Conservation (phyloP, 176 grass and related monocot genomes). For the Zoysia pacifica region DNA sequence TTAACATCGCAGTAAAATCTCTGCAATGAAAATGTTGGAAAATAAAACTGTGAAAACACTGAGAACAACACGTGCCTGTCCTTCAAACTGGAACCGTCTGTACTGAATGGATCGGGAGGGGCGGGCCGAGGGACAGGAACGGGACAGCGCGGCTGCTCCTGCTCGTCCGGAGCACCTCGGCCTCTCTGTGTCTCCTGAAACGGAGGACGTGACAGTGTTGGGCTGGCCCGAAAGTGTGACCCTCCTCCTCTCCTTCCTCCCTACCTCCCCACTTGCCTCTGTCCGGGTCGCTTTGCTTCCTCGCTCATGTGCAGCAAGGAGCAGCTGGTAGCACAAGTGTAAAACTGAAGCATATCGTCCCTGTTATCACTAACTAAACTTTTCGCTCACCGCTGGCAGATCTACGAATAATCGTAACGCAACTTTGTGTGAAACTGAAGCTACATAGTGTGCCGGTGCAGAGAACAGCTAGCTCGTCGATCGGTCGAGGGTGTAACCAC, state of each 20-base stretch:
- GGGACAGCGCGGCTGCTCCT: background rate
- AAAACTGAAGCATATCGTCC: background rate
- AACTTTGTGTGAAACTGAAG: background rate
- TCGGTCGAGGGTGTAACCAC: background rate
- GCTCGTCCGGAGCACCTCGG: background rate
- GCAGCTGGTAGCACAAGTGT: no score
- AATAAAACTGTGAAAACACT: no score
- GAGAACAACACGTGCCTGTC: background rate
- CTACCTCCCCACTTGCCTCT: no score
- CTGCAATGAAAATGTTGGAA: no score
- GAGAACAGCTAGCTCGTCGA: background rate
- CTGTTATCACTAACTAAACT: background rate
- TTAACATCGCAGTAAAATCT: no score
- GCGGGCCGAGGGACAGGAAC: no score
- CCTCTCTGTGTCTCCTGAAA: background rate
- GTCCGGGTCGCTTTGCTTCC: background rate
- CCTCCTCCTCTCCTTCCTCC: background rate
- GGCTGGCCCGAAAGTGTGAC: conserved; percentile 23
- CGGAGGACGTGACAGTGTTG: no score
- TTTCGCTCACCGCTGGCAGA: background rate
- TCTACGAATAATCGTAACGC: background rate
- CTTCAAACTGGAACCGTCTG: background rate
- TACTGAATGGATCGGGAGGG: no score
- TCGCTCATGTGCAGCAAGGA: background rate
- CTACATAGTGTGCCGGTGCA: background rate